Base-by-base conservation (phyloP, 2,329 filamentous ascomycete species). In the Dothidotthia symphoricarpi region DNA sequence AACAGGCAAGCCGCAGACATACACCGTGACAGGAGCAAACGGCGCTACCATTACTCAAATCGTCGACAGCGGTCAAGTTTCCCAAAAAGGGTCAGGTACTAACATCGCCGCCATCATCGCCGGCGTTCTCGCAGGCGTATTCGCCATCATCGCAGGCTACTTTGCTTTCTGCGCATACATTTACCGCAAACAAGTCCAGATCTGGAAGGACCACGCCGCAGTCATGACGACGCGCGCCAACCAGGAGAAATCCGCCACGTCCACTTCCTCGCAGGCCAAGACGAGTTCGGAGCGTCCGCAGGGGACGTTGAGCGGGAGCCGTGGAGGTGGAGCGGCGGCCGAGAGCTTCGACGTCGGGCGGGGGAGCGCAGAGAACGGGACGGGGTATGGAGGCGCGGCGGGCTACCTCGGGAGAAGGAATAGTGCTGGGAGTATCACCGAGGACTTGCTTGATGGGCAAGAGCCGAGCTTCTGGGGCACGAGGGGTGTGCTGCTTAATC, bases 81-180 rank as follows among this genome's bases (percentile, higher is more conserved):
- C 24, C 14, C 47, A 34, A n/a, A 43, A 43, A 3, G 53, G 51
- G 16, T 51, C 42, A 27, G 69, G 69, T 2, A 64, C 70, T 9
- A 76, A 77, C 42, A 57, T 78, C 34, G 77, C 69, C 33, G 76
- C 77, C 37, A 80, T 81, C 34, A 68, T 78, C 9, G 76, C 76
- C 0, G 76, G 75, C 12, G 71, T 83, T 14, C 69, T 88, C 22
- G 85, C 85, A 0, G 83, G 81, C n/a, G 56, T 83, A 3, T 73
- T 85, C 4, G 78, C 79, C 31, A 52, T 85, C 13, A 55, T 81
- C 0, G 82, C 81, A 2, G 68, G 70, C 2, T 87, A 86, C 60
- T 75, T 86, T 10, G 82, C 80, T 30, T 87, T 85, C 70, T 86
- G 82, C 65, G 76, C 78, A 13, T 88, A 82, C 78, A 69, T 89